These are phyloP conservation scores for Gomphus sp. DNA, from an alignment of 1,284 basidiomycete species.

Conservation along the genomic window DNA sequence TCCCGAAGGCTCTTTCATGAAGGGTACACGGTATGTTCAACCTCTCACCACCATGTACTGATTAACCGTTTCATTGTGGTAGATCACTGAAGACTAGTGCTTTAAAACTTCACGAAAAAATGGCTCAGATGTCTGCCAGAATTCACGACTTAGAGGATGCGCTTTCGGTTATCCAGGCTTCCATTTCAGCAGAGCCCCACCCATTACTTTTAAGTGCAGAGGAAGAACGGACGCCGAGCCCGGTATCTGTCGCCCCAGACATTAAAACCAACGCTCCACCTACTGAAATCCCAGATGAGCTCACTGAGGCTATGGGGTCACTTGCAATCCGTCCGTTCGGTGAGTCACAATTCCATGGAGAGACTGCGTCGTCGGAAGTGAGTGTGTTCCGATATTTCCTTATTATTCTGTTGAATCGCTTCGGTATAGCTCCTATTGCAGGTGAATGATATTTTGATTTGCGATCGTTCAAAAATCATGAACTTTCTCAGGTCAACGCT, in stretches of 20 bases:
- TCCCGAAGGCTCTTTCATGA: conserved; percentile 44
- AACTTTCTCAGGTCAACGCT: not conserved
- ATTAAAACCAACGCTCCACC: not conserved
- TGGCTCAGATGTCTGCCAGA: conserved; percentile 43
- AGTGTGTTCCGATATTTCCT: conserved; percentile 12
- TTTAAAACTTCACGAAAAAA: conserved; percentile 46
- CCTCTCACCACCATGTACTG: not conserved
- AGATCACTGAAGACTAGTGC: conserved; percentile 10
- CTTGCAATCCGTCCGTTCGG: conserved; percentile 46
- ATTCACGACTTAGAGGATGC: conserved; percentile 52
- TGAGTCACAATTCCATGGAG: conserved; percentile 48
- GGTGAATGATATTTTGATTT: not conserved
- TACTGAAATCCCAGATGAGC: conserved; percentile 2
- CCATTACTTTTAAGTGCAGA: conserved; percentile 27
- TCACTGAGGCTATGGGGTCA: conserved; percentile 34
- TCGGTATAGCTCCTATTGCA: conserved; percentile 3
- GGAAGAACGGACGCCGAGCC: conserved; percentile 5
- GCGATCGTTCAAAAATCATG: not conserved
- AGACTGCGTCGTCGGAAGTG: conserved; percentile 58
- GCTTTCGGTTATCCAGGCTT: conserved; percentile 37
- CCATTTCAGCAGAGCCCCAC: conserved; percentile 37
- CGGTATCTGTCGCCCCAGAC: conserved; percentile 2
- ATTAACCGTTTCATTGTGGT: not conserved
- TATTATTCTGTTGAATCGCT: not conserved
- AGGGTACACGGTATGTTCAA: conserved; percentile 7